Conservation (phyloP, 2,329 filamentous ascomycete species). For the Colletotrichum australisinense region DNA sequence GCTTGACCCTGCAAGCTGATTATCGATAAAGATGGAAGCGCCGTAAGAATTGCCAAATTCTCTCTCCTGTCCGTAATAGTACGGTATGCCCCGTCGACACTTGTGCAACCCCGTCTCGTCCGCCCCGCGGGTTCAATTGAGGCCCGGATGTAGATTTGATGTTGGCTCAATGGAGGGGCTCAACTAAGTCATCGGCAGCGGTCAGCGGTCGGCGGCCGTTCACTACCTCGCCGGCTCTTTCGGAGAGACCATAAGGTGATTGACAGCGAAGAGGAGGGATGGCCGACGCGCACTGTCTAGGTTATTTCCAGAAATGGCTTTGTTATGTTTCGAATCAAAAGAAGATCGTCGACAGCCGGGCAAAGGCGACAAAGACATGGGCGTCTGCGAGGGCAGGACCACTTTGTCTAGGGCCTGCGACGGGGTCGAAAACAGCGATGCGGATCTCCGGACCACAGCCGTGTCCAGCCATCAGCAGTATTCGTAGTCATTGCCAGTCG, state of each 20-base stretch:
- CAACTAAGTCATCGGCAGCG: slow-evolving; percentile 1
- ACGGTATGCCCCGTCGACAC: too few species aligned
- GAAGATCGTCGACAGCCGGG: slow-evolving; percentile 7
- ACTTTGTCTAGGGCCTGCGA: slow-evolving; percentile 20
- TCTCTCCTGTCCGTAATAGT: not conserved
- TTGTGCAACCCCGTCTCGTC: not conserved
- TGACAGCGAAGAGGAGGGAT: not conserved
- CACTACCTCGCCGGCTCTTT: slow-evolving; percentile 21
- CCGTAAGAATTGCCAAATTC: not conserved
- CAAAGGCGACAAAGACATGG: slow-evolving; percentile 10
- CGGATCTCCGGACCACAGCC: slow-evolving; percentile 12
- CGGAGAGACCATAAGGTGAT: slow-evolving; percentile 3
- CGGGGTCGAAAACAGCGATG: slow-evolving; percentile 30
- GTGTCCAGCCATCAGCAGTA: not conserved
- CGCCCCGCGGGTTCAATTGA: slow-evolving; percentile 1
- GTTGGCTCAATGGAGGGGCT: not conserved
- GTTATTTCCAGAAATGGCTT: slow-evolving; percentile 13
- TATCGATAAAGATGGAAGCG: not conserved
- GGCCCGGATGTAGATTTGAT: not conserved
- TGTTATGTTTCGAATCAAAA: slow-evolving; percentile 33
- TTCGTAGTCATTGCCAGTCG: not conserved
- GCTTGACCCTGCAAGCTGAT: slow-evolving; percentile 28
- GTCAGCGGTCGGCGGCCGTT: slow-evolving; percentile 17
- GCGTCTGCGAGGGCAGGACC: not conserved
- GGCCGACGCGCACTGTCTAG: slow-evolving; percentile 16